Percentiles rank a stretch among this genome's conserved stretches.
phyloP scores from a whole-genome alignment of 2,329 filamentous ascomycete genomes.

The Fusarium sp. region DNA sequence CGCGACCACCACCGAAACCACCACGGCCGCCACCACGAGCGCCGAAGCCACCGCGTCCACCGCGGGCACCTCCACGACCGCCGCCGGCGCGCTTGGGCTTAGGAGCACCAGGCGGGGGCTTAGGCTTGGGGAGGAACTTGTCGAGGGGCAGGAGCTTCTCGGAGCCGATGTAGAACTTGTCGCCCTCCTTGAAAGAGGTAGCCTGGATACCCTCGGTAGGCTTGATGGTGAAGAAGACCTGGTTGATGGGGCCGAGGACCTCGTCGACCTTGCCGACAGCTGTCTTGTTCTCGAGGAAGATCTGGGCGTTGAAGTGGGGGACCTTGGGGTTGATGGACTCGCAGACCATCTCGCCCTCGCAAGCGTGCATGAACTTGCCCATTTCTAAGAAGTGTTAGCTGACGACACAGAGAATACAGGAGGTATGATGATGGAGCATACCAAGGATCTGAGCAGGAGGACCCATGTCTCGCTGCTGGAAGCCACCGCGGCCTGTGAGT shows the following conservation, averaged over 20 bases:
- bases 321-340: slow-evolving; percentile 94
- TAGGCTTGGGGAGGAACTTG: slow-evolving; percentile 96
- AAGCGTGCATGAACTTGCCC: slow-evolving; percentile 92
- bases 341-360: slow-evolving; percentile 98
- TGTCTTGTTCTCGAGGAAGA: slow-evolving; percentile 99
- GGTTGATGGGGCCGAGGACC: slow-evolving; percentile 95
- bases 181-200: slow-evolving; percentile 91
- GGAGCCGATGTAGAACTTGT: slow-evolving; percentile 95
- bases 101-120: slow-evolving; percentile 74
- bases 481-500: slow-evolving; percentile 52
- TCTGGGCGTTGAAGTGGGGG: slow-evolving; percentile 98
- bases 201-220: slow-evolving; percentile 96
- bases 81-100: slow-evolving; percentile 71
- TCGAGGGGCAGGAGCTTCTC: slow-evolving; percentile 96
- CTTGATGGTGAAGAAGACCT: slow-evolving; percentile 99
- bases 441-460: slow-evolving; percentile 54
- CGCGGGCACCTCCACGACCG: slow-evolving; percentile 56
- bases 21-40: slow-evolving; percentile 51
- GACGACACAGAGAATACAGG: no score
- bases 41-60: slow-evolving; percentile 53
- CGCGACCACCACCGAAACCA: slow-evolving; percentile 52
- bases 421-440: slow-evolving; percentile 38
- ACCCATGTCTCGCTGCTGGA: slow-evolving; percentile 56
- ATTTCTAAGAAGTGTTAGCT: slow-evolving; percentile 71
- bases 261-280: slow-evolving; percentile 97